Conservation (phyloP, 2,329 filamentous ascomycete species). For the Exophiala mesophila region DNA sequence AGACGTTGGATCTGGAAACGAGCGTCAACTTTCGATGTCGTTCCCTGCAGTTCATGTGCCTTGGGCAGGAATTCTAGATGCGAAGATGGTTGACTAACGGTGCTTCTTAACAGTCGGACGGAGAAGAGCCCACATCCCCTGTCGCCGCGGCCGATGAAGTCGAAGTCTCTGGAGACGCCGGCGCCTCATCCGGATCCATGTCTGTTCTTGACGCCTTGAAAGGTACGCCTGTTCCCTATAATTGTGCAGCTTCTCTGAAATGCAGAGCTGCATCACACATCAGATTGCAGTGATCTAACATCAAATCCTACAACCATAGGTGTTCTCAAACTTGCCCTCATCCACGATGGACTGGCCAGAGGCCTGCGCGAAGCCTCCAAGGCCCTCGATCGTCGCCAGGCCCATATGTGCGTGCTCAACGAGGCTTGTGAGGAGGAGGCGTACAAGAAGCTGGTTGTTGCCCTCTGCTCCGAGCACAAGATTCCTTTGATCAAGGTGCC, state of each 20-base stretch:
- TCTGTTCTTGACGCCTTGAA: slow-evolving; percentile 97
- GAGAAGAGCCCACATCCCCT: slow-evolving; percentile 96
- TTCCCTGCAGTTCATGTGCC: not conserved
- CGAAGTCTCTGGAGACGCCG: slow-evolving; percentile 87
- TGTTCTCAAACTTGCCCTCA: slow-evolving; percentile 95
- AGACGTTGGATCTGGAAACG: not conserved
- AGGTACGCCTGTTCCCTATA: slow-evolving; percentile 38
- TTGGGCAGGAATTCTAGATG: not conserved
- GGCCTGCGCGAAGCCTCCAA: slow-evolving; percentile 98
- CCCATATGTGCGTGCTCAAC: slow-evolving; percentile 99
- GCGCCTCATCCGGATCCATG: slow-evolving; percentile 74
- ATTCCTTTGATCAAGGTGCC: slow-evolving; percentile 99
- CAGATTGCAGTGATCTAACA: not conserved
- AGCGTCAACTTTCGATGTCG: not conserved
- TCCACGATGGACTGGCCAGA: slow-evolving; percentile 98
- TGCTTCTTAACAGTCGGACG: slow-evolving; percentile 68
- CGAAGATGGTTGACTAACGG: slow-evolving; percentile 20
- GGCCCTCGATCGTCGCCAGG: slow-evolving; percentile 96
- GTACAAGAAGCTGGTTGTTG: slow-evolving; percentile 99
- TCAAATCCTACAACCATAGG: slow-evolving; percentile 33
- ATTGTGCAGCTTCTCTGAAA: no score
- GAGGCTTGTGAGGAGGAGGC: slow-evolving; percentile 99
- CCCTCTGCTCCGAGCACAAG: slow-evolving; percentile 99
- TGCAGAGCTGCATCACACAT: no score
- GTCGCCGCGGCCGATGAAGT: slow-evolving; percentile 75